Base-by-base conservation (phyloP, 164 flowering plant genomes). In the Vitis rupestris region DNA sequence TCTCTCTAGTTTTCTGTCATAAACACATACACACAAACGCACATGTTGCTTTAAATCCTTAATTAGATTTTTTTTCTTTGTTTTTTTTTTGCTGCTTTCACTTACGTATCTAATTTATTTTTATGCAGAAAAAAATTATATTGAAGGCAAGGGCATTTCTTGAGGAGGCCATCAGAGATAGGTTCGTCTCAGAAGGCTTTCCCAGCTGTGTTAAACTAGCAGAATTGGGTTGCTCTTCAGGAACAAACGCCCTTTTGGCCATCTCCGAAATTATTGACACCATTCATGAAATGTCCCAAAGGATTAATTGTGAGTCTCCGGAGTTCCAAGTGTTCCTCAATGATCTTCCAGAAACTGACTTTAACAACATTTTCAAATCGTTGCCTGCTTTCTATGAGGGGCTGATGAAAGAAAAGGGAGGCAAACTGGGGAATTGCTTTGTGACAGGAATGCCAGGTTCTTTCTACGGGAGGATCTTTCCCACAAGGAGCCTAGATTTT, bases 151-250 rank as follows among this genome's bases (percentile, higher is more conserved):
- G 30, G 47, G 53, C 59, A 5, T n/a, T 63, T 53, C 51, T 70
- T 7, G 61, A 63, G 19, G 60, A 61, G 3, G 15, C 61, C 27
- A 37, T 63, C 6, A 63, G 16, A 4, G 15, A 47, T 4, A 10
- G 15, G 17, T 70, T 50, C 17, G 54, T 9, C 27, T 23, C 27
- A 23, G 27, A 2, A 23, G 27, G 27, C 27, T 23, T 23, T 23
- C 27, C 27, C 27, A 12, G 30, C 8, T 37, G 48, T 54, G 7
- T 70, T 2, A 27, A 37, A 15, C 17, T 63, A 19, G 67, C 67
- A 4, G 72, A 70, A 58, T 17, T 63, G 19, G 72, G 72, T 3
- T 70, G 72, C 14, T 63, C 61, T 12, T 53, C 67, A 1, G 72
- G 67, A 5, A 66, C 72, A 6, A 70, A 70, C 27, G 50, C 72